Evolutionary conservation across 192 early-diverging fungal species (phyloP).

Genomic region (Rhizophagus sp.): DNA sequence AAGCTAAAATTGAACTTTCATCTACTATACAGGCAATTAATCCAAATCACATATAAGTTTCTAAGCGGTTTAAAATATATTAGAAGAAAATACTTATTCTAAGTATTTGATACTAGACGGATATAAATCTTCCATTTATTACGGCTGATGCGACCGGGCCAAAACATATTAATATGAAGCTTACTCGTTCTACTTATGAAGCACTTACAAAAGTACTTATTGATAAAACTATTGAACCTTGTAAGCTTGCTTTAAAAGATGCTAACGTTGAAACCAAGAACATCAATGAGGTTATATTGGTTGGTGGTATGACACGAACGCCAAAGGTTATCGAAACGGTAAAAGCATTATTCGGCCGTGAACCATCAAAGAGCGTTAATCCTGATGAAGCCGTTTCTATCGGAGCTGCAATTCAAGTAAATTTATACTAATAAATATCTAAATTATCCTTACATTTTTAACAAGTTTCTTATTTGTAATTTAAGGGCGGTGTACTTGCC

Average conservation of each 20-base stretch:
- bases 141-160: constrained; percentile 85
- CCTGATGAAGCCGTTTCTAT: constrained; percentile 99
- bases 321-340: constrained; percentile 96
- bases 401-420: constrained; percentile 90
- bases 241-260: constrained; percentile 96
- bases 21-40: constrained; percentile 63
- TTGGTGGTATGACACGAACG: constrained; percentile 98
- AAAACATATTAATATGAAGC: constrained; percentile 96
- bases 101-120: constrained; percentile 57
- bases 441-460: background rate
- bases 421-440: background rate
- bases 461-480: background rate
- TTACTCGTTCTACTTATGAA: constrained; percentile 92
- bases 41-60: background rate
- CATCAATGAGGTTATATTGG: constrained; percentile 93
- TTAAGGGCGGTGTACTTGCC: constrained; percentile 87
- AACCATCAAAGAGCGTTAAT: constrained; percentile 95
- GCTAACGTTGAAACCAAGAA: constrained; percentile 80
- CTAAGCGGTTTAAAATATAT: background rate
- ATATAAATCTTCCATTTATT: constrained; percentile 97
- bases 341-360: constrained; percentile 84
- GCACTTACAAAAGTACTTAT: constrained; percentile 77
- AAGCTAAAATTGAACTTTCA: constrained; percentile 99
- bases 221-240: constrained; percentile 88
- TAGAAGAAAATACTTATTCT: background rate